Evolutionary conservation across 2,329 filamentous ascomycete species (phyloP), one percentile per base, ranked within the genome.

Genomic region (Arthrobotrys iridis): DNA sequence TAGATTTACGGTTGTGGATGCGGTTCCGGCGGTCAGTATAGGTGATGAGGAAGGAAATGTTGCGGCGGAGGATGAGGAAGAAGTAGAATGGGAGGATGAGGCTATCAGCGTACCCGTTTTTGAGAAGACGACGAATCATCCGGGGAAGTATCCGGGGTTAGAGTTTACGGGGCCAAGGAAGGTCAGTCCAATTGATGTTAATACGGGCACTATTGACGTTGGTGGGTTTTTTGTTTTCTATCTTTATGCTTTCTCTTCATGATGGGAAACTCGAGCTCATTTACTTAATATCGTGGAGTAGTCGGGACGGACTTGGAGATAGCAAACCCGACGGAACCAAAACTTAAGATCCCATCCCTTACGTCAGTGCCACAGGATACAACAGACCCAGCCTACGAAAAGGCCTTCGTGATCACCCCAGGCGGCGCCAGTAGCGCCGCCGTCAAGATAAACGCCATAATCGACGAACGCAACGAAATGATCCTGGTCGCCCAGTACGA

Each of bases 381-480:
- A 15, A 35, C 20, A 1, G 52, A 48, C 13, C 52, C 45, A 6
- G 22, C 52, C 11, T 73, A 52, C 13, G 13, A 13, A 2, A 24
- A 45, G 0, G 70, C 62, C 0, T 74, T 74, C 22, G 20, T 48
- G 2, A 62, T 74, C 4, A 74, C 62, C 22, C 59, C 60, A 2
- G 55, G 62, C 7, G 62, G 55, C n/a, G 18, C 37, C 1, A 43
- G n/a, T 8, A 67, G 50, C 11, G 46, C 28, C 0, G 1, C 30
- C 1, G 18, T 18, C 3, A 74, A 74, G 13, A 18, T 74, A 18
- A 74, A 74, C 22, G 70, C 70, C 0, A 46, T 74, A 3, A 7
- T 62, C 11, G 35, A 67, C 46, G 62, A 66, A 37, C 11, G 13
- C 3, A 37, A 35, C 22, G 26, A 30, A 13, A 15, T 52, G 22